A percentile compares a stretch with the other conserved stretches of the same genome.
These are phyloP conservation scores for Acer campestre DNA, from an alignment of 345 rosid genomes.

Conservation along the genomic window DNA sequence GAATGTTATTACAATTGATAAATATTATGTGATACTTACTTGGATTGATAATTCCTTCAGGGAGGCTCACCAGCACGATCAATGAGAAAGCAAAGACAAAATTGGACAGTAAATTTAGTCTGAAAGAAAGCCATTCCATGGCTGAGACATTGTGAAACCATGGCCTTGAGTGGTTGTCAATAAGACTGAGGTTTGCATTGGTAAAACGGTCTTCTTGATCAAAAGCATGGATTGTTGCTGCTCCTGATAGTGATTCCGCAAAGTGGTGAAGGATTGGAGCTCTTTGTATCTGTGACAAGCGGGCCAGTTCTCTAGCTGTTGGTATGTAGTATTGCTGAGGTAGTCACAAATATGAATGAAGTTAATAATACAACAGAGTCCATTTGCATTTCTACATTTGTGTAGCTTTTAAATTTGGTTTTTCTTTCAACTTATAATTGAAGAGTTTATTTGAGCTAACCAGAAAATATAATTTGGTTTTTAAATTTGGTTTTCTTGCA, in stretches of 20 bases:
- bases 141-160: conserved; percentile 89
- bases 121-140: conserved; percentile 97
- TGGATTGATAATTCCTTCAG: conserved; percentile 92
- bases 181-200: conserved; percentile 60
- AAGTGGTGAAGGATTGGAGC: conserved; percentile 97
- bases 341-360: conserved; percentile 9
- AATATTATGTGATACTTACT: conserved; percentile 52
- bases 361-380: background rate
- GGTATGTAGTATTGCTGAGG: conserved; percentile 86
- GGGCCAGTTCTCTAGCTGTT: conserved; percentile 92
- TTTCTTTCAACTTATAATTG: background rate
- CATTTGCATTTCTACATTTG: background rate
- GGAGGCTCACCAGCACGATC: conserved; percentile 82
- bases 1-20: background rate
- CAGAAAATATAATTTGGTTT: background rate
- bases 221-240: conserved; percentile 87
- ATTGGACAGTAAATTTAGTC: conserved; percentile 82
- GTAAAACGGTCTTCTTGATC: conserved; percentile 71
- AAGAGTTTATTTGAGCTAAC: background rate
- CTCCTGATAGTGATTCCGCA: conserved; percentile 89
- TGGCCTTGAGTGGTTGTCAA: conserved; percentile 84
- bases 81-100: conserved; percentile 88
- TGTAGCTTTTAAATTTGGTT: background rate
- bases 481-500: background rate
- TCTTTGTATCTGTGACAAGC: conserved; percentile 77